phyloP scores from a whole-genome alignment of 169 alveolate genomes.

The Cryptosporidium felis region DNA sequence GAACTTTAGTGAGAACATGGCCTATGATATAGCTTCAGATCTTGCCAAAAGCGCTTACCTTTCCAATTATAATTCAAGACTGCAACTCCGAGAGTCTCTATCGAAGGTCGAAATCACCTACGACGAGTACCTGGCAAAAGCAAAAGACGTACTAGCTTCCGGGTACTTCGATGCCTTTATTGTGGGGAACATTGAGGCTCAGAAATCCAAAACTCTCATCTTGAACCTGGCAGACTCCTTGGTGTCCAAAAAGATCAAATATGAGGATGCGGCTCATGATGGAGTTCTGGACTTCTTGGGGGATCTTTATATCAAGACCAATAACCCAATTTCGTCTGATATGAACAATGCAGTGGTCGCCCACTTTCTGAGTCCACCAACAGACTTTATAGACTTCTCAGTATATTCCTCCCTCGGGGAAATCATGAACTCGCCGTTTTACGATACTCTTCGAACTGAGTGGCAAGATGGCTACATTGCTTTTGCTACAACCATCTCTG shows the following conservation, averaged over 20 bases:
- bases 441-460: slow-evolving; percentile 48
- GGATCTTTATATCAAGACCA: slow-evolving; percentile 13
- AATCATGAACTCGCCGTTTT: slow-evolving; percentile 27
- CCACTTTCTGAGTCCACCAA: slow-evolving; percentile 34
- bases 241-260: background rate
- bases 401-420: slow-evolving; percentile 49
- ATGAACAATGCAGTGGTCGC: slow-evolving; percentile 58
- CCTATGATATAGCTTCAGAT: slow-evolving; percentile 56
- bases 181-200: slow-evolving; percentile 31
- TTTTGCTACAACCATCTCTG: slow-evolving; percentile 21
- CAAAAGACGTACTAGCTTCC: background rate
- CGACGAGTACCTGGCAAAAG: slow-evolving; percentile 1
- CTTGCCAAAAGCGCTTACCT: slow-evolving; percentile 42
- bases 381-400: slow-evolving; percentile 35
- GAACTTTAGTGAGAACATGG: slow-evolving; percentile 36
- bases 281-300: background rate
- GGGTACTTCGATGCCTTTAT: slow-evolving; percentile 53
- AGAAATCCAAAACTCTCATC: background rate
- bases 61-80: slow-evolving; percentile 41
- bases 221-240: background rate
- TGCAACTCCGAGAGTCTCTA: slow-evolving; percentile 35
- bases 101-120: background rate
- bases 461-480: slow-evolving; percentile 71
- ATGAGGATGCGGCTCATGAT: slow-evolving; percentile 34
- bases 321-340: slow-evolving; percentile 54